These are phyloP conservation scores for Nicotiana sylvestris DNA, from an alignment of 257 asterid species.

Conservation along the genomic window DNA sequence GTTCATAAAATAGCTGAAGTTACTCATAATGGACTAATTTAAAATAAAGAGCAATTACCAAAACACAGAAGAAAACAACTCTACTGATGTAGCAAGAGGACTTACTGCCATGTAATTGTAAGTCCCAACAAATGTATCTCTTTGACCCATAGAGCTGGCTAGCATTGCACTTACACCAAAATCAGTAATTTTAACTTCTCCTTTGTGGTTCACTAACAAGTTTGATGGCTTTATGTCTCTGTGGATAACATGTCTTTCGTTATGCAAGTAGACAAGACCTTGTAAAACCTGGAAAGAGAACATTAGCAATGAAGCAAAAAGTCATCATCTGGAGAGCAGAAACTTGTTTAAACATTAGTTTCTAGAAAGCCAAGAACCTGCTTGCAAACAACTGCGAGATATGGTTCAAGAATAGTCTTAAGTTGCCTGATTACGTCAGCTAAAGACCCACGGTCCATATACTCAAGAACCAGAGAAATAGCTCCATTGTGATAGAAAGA, in stretches of 20 bases:
- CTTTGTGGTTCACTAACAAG: conserved; percentile 83
- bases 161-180: conserved; percentile 99
- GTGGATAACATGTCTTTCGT: conserved; percentile 89
- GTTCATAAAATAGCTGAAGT: neutral
- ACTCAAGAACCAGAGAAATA: conserved; percentile 84
- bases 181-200: conserved; percentile 94
- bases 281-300: conserved; percentile 64
- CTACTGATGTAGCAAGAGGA: conserved; percentile 11
- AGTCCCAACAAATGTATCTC: conserved; percentile 95
- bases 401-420: conserved; percentile 92
- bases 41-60: neutral
- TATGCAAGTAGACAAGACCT: conserved; percentile 83
- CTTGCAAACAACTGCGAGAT: conserved; percentile 88
- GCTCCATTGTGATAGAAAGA: conserved; percentile 99
- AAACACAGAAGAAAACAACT: neutral
- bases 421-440: conserved; percentile 52
- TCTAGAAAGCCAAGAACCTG: conserved; percentile 50
- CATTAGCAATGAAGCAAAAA: neutral
- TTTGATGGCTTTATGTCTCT: conserved; percentile 84
- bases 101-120: conserved; percentile 97
- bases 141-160: conserved; percentile 89
- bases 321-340: neutral
- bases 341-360: neutral
- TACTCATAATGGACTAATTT: neutral
- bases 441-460: conserved; percentile 98